Base-by-base conservation (phyloP, 2,329 filamentous ascomycete genomes). In the Nemania serpens region DNA sequence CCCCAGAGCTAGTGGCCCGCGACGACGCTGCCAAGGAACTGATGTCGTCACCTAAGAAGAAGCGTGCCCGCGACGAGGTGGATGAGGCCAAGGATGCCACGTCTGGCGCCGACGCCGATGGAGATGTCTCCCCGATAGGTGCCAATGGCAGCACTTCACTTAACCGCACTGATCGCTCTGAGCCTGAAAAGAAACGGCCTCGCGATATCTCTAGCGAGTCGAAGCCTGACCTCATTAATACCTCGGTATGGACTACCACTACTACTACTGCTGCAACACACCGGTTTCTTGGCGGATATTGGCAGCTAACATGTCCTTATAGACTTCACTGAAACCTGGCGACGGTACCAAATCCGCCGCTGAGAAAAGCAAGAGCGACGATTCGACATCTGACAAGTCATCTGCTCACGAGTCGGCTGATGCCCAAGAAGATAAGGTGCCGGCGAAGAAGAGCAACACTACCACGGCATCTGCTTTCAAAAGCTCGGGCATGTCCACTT, bases 181-280 rank as follows among this genome's bases (percentile, higher is more conserved):
- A 87, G 69, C 86, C 86, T 17, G 85, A 88, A 74, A 88, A 88
- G 78, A 89, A 89, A 75, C 81, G 86, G 50, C 79, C 82, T 59
- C 81, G 86, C 55, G 86, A 89, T 61, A 76, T 80, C 47, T 74
- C 73, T 5, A 73, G 72, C 53, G 78, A 82, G 55, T 70, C 64
- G 63, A 71, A 71, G 58, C 70, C 69, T 36, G 72, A 60, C 33
- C 58, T 71, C 10, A 68, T 76, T 47, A 64, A 69, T 39, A 61
- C 69, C 37, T 63, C 70, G 59, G 78, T 79, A 74, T 58, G 75
- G 70, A 42, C 42, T 39, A 47, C 33, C 25, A 18, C 22, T n/a
- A 18, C 25, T 7, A n/a, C 46, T 11, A n/a, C 17, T 42, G 46
- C 45, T 42, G 48, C 18, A 37, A 45, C 37, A 29, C 25, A 39